Evolutionary conservation across 208 protist genomes (phyloP), one percentile per base, ranked within the genome.

Genomic region (Lotmaria passim): DNA sequence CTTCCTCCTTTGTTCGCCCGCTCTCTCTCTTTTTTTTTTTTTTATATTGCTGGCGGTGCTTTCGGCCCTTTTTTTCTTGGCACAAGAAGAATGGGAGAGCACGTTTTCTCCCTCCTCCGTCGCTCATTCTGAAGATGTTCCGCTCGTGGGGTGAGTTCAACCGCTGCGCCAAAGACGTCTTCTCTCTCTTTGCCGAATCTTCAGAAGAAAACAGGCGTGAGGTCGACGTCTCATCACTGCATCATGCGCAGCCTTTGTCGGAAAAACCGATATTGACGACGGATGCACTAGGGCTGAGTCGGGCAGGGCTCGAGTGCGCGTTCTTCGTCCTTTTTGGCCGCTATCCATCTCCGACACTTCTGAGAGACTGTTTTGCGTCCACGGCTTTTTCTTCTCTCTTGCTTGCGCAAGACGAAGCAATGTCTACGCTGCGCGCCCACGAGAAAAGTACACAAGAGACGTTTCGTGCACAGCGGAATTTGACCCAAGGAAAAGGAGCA

Each of bases 121-220:
- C n/a, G n/a, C n/a, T n/a, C n/a, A n/a, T n/a, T n/a, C n/a, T n/a
- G n/a, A n/a, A n/a, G 7, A 90, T 90, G 85, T 90, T 81, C 57
- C 81, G 82, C 21, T 86, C 85, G 4, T 65, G 59, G 57, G 79
- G 79, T 33, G 79, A 91, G 64, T 58, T 91, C 28, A 61, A 48
- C 6, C 75, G 33, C 11, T 88, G 73, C 43, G 85, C 82, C 5
- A 65, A 19, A n/a, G 64, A 81, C 17, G 82, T 86, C 7, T 91
- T 87, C 62, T 36, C 70, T 6, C 71, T 79, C 2, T 79, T 79
- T n/a, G 74, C 74, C 21, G 68, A 71, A 26, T 39, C 59, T 28
- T 15, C 50, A 11, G 7, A 11, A 2, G 28, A 23, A 5, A 15
- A 31, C 3, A 56, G 11, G 4, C 5, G 50, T 21, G 28, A 26